A percentile compares a stretch with the other conserved stretches of the same genome.
phyloP scores from a whole-genome alignment of 23 red algal genomes.

The Gracilaria domingensis region DNA sequence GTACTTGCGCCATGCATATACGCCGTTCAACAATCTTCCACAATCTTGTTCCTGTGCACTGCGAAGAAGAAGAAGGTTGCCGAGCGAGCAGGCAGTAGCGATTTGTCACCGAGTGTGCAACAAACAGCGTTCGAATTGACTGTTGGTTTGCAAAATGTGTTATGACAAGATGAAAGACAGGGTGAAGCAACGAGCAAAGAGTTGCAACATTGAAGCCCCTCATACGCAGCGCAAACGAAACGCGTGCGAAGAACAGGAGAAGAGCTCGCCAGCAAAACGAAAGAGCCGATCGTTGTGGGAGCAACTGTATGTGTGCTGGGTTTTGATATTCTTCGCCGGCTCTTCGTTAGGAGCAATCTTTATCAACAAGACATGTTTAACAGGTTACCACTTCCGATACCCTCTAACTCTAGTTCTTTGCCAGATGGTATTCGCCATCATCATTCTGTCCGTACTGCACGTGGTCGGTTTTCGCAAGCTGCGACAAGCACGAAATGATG shows the following conservation, averaged over 20 bases:
- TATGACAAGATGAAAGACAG: not conserved
- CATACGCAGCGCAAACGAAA: not conserved
- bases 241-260: not conserved
- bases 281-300: slow-evolving; percentile 13
- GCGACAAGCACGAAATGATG: slow-evolving; percentile 19
- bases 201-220: slow-evolving; percentile 5
- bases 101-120: too few relatives aligned
- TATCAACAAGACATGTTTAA: slow-evolving; percentile 90
- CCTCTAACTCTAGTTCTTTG: slow-evolving; percentile 72
- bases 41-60: not conserved
- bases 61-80: not conserved
- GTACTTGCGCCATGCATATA: not conserved
- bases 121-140: not conserved
- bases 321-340: slow-evolving; percentile 72
- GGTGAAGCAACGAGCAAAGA: slow-evolving; percentile 12
- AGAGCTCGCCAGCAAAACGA: not conserved
- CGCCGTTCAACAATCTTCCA: not conserved
- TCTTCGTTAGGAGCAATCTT: slow-evolving; percentile 90
- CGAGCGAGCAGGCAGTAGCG: not conserved
- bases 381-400: slow-evolving; percentile 84
- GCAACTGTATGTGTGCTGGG: slow-evolving; percentile 67
- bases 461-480: slow-evolving; percentile 29
- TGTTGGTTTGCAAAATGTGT: not conserved
- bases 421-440: slow-evolving; percentile 72
- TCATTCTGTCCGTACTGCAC: slow-evolving; percentile 58